Evolutionary conservation across 2,329 filamentous ascomycete species (phyloP).

Genomic region (Westerdykella ornata): DNA sequence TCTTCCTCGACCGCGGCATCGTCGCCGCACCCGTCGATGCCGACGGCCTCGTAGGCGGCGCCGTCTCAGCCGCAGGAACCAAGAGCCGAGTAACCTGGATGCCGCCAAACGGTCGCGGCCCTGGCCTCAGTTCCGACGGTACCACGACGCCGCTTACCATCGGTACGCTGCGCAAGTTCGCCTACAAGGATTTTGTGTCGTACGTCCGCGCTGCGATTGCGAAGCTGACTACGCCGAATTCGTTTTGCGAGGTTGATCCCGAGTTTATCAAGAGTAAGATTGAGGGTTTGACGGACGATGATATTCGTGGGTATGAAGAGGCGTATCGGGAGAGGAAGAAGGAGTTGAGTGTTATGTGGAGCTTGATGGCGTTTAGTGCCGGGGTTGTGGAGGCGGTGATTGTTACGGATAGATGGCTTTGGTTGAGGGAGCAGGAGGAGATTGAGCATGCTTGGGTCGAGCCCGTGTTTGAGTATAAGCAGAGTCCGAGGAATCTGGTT

Average conservation of each 20-base stretch:
- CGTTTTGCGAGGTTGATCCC: constrained; percentile 32
- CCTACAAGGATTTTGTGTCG: constrained; percentile 64
- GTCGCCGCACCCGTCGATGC: constrained; percentile 51
- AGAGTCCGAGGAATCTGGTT: constrained; percentile 85
- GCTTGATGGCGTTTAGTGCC: constrained; percentile 91
- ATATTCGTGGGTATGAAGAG: constrained; percentile 64
- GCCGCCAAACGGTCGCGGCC: constrained; percentile 45
- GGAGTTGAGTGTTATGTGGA: constrained; percentile 84
- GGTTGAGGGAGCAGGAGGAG: constrained; percentile 67
- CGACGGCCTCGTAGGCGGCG: constrained; percentile 36
- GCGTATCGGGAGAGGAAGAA: constrained; percentile 62
- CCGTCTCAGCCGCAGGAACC: constrained; percentile 26
- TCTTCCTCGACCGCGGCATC: constrained; percentile 81
- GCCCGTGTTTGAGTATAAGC: constrained; percentile 78
- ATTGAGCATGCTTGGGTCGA: constrained; percentile 81
- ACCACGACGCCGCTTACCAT: constrained; percentile 78
- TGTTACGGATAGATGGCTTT: constrained; percentile 84
- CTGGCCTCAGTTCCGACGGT: constrained; percentile 34
- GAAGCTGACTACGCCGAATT: constrained; percentile 53
- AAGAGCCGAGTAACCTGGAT: constrained; percentile 32
- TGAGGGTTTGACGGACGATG: constrained; percentile 62
- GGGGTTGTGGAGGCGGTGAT: constrained; percentile 84
- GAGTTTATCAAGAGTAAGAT: constrained; percentile 59
- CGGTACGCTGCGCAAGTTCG: constrained; percentile 72
- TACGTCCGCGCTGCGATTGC: constrained; percentile 76